A percentile compares a stretch with the other conserved stretches of the same genome.
Conservation (phyloP, 2,329 filamentous ascomycete genomes). For the Aspergillus sp. region DNA sequence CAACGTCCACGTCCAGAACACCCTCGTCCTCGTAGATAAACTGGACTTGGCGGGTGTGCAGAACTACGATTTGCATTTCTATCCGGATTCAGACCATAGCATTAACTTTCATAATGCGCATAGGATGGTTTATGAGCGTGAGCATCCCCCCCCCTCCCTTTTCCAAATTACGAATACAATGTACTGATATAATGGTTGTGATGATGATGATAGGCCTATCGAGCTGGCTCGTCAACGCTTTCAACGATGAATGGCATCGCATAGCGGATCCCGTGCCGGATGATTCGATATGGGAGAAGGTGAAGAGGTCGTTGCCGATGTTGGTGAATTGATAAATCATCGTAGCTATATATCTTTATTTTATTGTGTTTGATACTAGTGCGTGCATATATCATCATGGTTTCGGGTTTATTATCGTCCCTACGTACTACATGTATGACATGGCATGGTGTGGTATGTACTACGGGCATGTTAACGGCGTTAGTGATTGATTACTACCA, state of each 20-base stretch:
- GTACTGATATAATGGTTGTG: not conserved
- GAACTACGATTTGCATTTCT: slow-evolving; percentile 96
- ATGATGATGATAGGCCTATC: slow-evolving; percentile 36
- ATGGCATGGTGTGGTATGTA: no score
- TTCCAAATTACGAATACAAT: not conserved
- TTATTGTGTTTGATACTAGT: not conserved
- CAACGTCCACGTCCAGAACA: slow-evolving; percentile 97
- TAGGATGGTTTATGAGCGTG: slow-evolving; percentile 87
- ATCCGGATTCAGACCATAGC: slow-evolving; percentile 92
- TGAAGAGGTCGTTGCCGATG: slow-evolving; percentile 22
- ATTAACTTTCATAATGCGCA: slow-evolving; percentile 96
- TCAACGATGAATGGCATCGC: slow-evolving; percentile 89
- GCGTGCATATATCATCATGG: no score
- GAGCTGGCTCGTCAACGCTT: slow-evolving; percentile 95
- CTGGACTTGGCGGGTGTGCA: slow-evolving; percentile 78
- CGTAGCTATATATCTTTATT: not conserved
- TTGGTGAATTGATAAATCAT: not conserved
- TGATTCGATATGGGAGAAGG: slow-evolving; percentile 30
- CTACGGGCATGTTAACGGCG: no score
- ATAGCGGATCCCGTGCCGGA: slow-evolving; percentile 56
- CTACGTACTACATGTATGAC: no score
- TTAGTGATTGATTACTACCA: no score
- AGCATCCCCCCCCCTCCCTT: slow-evolving; percentile 39
- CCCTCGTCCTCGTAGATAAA: slow-evolving; percentile 80
- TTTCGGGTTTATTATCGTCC: no score